Base-by-base conservation (phyloP, 2,329 filamentous ascomycete species). In the Metarhizium robertsii region DNA sequence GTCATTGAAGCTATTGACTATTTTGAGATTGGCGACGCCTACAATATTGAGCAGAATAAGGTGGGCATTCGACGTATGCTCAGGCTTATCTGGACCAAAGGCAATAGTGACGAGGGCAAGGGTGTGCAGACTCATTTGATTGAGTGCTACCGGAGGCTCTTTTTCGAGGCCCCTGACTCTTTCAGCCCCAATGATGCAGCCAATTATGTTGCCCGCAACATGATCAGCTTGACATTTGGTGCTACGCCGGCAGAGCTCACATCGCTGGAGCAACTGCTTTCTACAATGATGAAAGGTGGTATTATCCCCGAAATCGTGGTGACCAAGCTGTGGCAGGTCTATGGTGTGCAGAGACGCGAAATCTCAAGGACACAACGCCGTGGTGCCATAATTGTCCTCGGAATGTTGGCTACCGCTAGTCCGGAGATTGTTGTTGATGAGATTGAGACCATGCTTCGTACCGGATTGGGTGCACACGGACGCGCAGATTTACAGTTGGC, bases 1-100 rank as follows among this genome's bases (percentile, higher is more conserved):
- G 89, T 97, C 30, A 96, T 99, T 59, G 95, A 99, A 70, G 94
- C 95, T 16, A 99, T 99, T 85, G 94, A 99, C 68, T 99, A 95
- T 72, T 95, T 99, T 62, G 91, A 95, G 62, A 84, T 96, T 48
- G 87, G 94, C 48, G 92, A 99, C 69, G 92, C 92, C 6, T 97
- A 97, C 78, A 94, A 95, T 69, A 87, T 99, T 57, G 89, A 96
- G 69, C 90, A 94, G 62, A 91, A 95, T 66, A 92, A 95, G 69
- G 75, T 87, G 43, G 94, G 95, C 56, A 97, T 99, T 65, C 84
- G 92, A 57, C 87, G 91, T 56, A 99, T 99, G 94, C 79, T 99
- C 60, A 86, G 92, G 53, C 79, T 99, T 20, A 99, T 99, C 69
- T 99, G 94, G 94, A 99, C 94, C 60, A 99, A 99, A 73, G 92